Evolutionary conservation across 805 yeast species (phyloP).

Genomic region (Candida lessepsii): DNA sequence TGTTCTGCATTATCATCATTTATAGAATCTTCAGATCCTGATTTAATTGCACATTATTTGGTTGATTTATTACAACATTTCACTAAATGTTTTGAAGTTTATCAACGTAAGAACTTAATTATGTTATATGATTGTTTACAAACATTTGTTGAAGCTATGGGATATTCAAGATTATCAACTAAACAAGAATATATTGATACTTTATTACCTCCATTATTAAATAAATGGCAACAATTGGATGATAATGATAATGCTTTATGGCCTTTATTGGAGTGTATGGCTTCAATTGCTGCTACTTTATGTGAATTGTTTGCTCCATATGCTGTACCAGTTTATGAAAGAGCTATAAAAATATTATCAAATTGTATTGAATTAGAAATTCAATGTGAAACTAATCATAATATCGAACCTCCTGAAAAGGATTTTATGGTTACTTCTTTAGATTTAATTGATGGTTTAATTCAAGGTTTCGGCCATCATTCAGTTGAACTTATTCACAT

Average conservation of each 20-base stretch:
- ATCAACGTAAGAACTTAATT: conserved; percentile 79
- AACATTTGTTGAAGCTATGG: conserved; percentile 78
- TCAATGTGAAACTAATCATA: conserved; percentile 63
- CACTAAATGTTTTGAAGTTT: conserved; percentile 67
- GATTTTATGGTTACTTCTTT: conserved; percentile 87
- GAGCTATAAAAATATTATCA: conserved; percentile 70
- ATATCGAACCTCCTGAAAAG: conserved; percentile 74
- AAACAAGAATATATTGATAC: conserved; percentile 57
- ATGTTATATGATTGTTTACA: conserved; percentile 88
- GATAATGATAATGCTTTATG: conserved; percentile 86
- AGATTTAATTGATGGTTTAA: conserved; percentile 87
- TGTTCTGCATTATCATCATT: conserved; percentile 83
- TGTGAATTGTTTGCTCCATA: conserved; percentile 85
- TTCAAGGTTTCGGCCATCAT: conserved; percentile 79
- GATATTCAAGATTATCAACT: conserved; percentile 51
- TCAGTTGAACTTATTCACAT: conserved; percentile 53
- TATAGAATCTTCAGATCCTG: conserved; percentile 70
- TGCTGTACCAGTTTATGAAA: conserved; percentile 80
- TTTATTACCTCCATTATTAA: conserved; percentile 77
- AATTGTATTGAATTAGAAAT: conserved; percentile 67
- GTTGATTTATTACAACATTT: conserved; percentile 70
- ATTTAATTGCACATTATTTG: conserved; percentile 58
- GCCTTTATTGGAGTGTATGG: conserved; percentile 91
- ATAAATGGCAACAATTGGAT: conserved; percentile 70
- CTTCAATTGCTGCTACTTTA: conserved; percentile 83